A percentile compares a stretch with the other conserved stretches of the same genome.
phyloP scores from a whole-genome alignment of 1,284 basidiomycete genomes.

The Wallemia hederae region DNA sequence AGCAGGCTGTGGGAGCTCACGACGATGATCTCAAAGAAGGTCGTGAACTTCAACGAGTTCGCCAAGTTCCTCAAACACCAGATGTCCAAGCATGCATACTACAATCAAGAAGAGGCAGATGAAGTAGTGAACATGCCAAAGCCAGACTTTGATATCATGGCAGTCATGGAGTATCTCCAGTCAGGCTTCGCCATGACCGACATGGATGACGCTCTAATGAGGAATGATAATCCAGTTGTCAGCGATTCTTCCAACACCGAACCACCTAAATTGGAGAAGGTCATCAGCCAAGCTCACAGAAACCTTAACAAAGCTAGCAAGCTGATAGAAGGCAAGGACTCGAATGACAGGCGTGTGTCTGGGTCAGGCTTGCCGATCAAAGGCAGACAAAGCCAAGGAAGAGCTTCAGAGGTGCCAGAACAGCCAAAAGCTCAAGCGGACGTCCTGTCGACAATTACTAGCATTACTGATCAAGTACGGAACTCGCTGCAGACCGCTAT shows the following conservation, averaged over 20 bases:
- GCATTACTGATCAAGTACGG: neutral
- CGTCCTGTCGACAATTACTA: neutral
- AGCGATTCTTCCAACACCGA: neutral
- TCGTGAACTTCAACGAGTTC: neutral
- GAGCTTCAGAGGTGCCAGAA: neutral
- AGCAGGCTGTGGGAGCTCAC: neutral
- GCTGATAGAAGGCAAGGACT: neutral
- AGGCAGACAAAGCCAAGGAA: neutral
- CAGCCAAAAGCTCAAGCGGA: neutral
- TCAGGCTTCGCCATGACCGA: neutral
- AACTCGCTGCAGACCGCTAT: neutral
- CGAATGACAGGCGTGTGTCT: neutral
- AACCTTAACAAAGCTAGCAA: neutral
- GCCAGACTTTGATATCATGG: neutral
- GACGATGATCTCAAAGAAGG: neutral
- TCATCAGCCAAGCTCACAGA: neutral
- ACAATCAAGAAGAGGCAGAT: neutral
- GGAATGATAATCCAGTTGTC: neutral
- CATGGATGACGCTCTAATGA: neutral
- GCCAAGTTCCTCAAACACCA: neutral
- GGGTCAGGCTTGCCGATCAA: neutral
- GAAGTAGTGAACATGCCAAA: neutral
- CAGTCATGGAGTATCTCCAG: neutral
- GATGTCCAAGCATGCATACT: neutral
- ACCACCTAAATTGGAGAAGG: neutral